Percentiles rank a stretch among this genome's conserved stretches.
phyloP scores from a whole-genome alignment of 148 eudicot genomes.

The Amaranthus palmeri region DNA sequence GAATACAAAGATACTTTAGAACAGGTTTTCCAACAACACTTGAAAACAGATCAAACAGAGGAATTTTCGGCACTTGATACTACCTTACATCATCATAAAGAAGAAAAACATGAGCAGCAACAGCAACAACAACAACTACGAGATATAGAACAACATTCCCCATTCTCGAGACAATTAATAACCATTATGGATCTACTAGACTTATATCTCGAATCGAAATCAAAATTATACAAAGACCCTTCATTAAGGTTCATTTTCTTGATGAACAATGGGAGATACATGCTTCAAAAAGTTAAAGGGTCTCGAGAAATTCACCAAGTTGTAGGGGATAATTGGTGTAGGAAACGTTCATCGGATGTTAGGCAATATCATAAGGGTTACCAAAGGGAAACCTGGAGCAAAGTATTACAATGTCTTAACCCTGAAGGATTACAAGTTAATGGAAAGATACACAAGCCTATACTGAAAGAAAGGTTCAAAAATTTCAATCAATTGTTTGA shows the following conservation, averaged over 20 bases:
- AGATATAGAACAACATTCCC: conserved; percentile 24
- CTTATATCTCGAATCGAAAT: conserved; percentile 49
- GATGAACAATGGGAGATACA: conserved; percentile 58
- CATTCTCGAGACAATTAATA: conserved; percentile 40
- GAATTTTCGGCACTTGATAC: conserved; percentile 6
- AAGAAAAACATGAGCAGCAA: not conserved
- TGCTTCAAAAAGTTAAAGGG: conserved; percentile 38
- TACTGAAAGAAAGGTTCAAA: conserved; percentile 82
- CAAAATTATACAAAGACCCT: conserved; percentile 59
- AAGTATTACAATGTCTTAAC: conserved; percentile 43
- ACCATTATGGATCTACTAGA: conserved; percentile 65
- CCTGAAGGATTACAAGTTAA: conserved; percentile 65
- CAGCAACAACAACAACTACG: conserved; percentile 10
- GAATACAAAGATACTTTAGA: conserved; percentile 59
- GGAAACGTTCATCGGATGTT: conserved; percentile 34
- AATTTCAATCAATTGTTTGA: conserved; percentile 70
- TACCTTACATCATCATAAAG: conserved; percentile 10
- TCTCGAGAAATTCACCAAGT: conserved; percentile 35
- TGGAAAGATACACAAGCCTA: conserved; percentile 66
- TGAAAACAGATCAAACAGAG: conserved; percentile 37
- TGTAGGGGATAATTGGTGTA: conserved; percentile 37
- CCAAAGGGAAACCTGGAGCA: conserved; percentile 68
- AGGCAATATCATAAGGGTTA: conserved; percentile 40
- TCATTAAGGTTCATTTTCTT: conserved; percentile 59
- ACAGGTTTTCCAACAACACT: conserved; percentile 57